Conservation (phyloP, 2,329 filamentous ascomycete species). For the Talaromyces islandicus region DNA sequence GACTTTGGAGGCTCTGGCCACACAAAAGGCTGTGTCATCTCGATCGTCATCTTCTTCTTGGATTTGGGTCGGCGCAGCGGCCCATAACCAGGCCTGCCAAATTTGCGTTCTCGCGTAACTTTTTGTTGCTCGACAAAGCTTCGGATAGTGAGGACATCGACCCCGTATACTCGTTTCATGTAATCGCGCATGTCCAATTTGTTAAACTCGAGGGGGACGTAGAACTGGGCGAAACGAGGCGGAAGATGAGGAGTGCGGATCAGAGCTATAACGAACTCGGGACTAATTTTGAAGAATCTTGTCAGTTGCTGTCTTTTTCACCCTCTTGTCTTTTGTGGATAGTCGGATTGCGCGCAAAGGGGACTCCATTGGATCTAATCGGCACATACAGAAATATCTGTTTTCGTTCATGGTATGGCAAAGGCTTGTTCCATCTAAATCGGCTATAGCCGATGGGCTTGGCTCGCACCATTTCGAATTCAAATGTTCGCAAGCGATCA, state of each 20-base stretch:
- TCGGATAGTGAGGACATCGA: conserved; percentile 67
- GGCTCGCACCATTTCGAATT: neutral
- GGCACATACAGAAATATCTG: conserved; percentile 53
- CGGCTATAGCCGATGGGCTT: neutral
- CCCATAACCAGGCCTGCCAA: conserved; percentile 39
- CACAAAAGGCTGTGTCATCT: conserved; percentile 79
- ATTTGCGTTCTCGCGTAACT: conserved; percentile 41
- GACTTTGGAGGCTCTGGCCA: conserved; percentile 70
- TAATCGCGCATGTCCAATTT: conserved; percentile 97
- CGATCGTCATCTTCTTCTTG: conserved; percentile 90
- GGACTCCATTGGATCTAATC: neutral
- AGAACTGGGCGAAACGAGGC: conserved; percentile 79
- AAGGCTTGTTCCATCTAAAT: conserved; percentile 6
- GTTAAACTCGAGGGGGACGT: conserved; percentile 84
- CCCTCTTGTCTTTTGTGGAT: neutral
- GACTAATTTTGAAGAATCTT: conserved; percentile 46
- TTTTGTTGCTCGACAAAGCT: conserved; percentile 71
- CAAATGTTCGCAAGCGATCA: neutral
- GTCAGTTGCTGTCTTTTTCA: neutral
- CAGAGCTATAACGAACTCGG: conserved; percentile 73
- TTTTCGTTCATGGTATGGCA: conserved; percentile 28
- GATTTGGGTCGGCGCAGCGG: conserved; percentile 64
- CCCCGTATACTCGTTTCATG: conserved; percentile 76
- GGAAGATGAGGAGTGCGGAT: conserved; percentile 66
- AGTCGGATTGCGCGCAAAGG: neutral